These are phyloP conservation scores for Coccomyxa subellipsoidea DNA, from an alignment of 163 green algal species.

Conservation along the genomic window DNA sequence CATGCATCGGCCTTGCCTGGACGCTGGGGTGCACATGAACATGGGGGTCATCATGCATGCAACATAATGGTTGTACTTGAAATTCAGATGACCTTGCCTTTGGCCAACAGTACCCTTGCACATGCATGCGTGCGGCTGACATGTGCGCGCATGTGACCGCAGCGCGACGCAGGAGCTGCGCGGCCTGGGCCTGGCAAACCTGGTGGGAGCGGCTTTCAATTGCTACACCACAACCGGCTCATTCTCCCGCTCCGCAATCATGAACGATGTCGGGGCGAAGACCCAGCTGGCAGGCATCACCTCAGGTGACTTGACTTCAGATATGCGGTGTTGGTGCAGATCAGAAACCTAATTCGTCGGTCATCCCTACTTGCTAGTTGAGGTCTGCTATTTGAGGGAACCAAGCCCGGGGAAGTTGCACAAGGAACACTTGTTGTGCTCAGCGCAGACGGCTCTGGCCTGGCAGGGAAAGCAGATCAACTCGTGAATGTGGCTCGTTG, in stretches of 20 bases:
- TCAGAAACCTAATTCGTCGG: too few relatives aligned
- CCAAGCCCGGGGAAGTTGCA: too few relatives aligned
- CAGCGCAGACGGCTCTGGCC: too few relatives aligned
- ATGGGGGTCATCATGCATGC: too few relatives aligned
- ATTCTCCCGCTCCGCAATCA: constrained; percentile 83
- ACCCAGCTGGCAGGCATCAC: constrained; percentile 48
- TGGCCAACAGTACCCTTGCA: background rate
- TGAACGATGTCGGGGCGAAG: constrained; percentile 70
- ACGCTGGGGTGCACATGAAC: too few relatives aligned
- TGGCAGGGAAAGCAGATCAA: background rate
- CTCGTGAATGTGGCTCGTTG: too few relatives aligned
- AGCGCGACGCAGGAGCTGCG: constrained; percentile 83
- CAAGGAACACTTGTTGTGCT: too few relatives aligned
- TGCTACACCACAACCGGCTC: constrained; percentile 89
- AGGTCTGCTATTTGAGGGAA: too few relatives aligned
- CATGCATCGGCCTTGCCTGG: too few relatives aligned
- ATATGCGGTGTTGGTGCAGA: background rate
- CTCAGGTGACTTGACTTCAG: background rate
- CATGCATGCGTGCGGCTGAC: background rate
- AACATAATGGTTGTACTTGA: too few relatives aligned
- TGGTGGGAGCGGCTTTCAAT: constrained; percentile 77
- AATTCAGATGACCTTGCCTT: background rate
- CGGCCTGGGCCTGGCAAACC: constrained; percentile 86
- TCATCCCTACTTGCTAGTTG: too few relatives aligned
- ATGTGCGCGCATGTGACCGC: background rate